These are phyloP conservation scores for Vitis vinifera DNA, from an alignment of 164 flowering plant species.

Conservation along the genomic window DNA sequence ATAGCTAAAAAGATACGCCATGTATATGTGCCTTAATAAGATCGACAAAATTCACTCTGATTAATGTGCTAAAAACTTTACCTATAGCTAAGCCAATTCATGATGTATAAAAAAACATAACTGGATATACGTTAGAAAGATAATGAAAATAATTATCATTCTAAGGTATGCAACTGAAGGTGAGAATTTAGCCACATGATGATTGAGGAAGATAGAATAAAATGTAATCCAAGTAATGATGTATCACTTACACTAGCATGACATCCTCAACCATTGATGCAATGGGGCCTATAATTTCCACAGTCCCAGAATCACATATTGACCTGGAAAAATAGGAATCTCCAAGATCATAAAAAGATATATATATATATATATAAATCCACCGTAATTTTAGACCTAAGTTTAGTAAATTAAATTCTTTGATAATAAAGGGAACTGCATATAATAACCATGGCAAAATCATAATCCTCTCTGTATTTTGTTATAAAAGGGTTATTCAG, in stretches of 20 bases:
- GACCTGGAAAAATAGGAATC: slow-evolving; percentile 41
- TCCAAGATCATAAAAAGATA: background rate
- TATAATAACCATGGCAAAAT: background rate
- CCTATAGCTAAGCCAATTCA: too few species aligned
- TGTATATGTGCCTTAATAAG: too few species aligned
- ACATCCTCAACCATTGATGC: slow-evolving; percentile 91
- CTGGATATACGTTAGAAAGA: too few species aligned
- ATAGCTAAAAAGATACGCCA: too few species aligned
- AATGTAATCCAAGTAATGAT: background rate
- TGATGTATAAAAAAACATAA: too few species aligned
- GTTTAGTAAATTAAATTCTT: background rate
- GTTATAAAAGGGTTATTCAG: background rate
- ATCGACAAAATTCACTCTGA: too few species aligned
- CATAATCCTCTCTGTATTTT: background rate
- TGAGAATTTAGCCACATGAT: background rate
- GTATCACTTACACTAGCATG: slow-evolving; percentile 74
- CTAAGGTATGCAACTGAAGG: background rate
- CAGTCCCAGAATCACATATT: slow-evolving; percentile 78
- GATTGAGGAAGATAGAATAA: background rate
- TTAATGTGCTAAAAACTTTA: too few species aligned
- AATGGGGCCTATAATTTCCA: slow-evolving; percentile 85
- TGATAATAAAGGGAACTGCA: background rate
- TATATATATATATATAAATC: too few species aligned
- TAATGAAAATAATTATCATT: too few species aligned
- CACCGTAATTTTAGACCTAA: background rate